phyloP scores from a whole-genome alignment of 306 rosid genomes.

The Prunus armeniaca region DNA sequence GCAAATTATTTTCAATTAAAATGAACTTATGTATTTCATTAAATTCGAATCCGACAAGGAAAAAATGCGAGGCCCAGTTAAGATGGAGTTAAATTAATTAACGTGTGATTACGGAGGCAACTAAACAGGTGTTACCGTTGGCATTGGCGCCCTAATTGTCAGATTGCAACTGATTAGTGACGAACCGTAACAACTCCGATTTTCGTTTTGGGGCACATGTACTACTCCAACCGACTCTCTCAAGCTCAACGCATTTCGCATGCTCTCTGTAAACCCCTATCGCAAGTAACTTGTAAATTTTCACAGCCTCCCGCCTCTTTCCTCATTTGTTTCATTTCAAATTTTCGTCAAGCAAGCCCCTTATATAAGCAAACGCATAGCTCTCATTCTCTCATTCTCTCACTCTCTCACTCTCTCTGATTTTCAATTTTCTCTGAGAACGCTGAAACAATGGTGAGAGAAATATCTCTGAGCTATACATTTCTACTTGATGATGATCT shows the following conservation, averaged over 20 bases:
- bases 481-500: conserved; percentile 17
- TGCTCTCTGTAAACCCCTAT: neutral
- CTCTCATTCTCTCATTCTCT: neutral
- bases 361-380: neutral
- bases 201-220: neutral
- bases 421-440: conserved; percentile 12
- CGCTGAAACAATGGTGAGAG: conserved; percentile 50
- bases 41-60: too few species aligned
- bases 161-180: neutral
- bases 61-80: too few species aligned
- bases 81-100: neutral
- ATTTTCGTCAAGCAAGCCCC: conserved; percentile 3
- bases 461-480: neutral
- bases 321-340: conserved; percentile 23
- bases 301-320: conserved; percentile 40
- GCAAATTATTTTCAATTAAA: too few species aligned
- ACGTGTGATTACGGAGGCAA: neutral
- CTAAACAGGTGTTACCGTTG: neutral
- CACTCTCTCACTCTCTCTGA: neutral
- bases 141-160: neutral
- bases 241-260: conserved; percentile 6
- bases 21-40: too few species aligned
- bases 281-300: conserved; percentile 21
- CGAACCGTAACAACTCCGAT: neutral
- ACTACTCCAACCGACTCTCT: neutral